Percentiles rank a stretch among this genome's conserved stretches.
phyloP scores from a whole-genome alignment of 2,329 filamentous ascomycete species.

The Phialophora chinensis region DNA sequence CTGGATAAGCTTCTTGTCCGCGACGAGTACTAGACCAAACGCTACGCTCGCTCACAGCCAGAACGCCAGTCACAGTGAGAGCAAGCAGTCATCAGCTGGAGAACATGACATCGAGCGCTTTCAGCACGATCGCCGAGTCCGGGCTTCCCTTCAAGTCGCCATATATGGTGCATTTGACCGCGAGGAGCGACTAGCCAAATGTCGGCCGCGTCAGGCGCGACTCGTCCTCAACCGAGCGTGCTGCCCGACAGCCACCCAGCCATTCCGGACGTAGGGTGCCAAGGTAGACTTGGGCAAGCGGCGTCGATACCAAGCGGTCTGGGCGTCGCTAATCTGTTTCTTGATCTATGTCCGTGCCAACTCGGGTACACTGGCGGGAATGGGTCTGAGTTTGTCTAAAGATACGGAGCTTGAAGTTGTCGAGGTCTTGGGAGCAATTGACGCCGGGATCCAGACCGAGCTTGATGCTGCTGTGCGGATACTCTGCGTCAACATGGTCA shows the following conservation, averaged over 20 bases:
- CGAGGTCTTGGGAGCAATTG: neutral
- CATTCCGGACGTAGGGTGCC: neutral
- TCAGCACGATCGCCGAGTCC: neutral
- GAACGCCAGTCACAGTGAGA: neutral
- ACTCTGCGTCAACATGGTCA: neutral
- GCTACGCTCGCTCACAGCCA: neutral
- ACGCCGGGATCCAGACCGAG: neutral
- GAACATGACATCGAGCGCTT: neutral
- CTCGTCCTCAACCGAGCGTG: neutral
- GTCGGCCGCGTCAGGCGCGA: neutral
- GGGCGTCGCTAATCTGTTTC: conserved; percentile 1
- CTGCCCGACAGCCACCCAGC: neutral
- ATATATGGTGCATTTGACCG: neutral
- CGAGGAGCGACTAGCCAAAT: neutral
- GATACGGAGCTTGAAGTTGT: neutral
- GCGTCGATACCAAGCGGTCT: neutral
- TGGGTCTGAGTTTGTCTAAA: neutral
- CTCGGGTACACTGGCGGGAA: neutral
- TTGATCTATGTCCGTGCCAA: neutral
- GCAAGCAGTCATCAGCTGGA: neutral
- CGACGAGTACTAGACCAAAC: neutral
- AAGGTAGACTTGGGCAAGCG: neutral
- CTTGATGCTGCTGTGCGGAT: neutral
- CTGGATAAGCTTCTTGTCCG: neutral
- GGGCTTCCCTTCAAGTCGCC: neutral